Base-by-base conservation (phyloP, 768 basidiomycete genomes). In the Piloderma croceum region DNA sequence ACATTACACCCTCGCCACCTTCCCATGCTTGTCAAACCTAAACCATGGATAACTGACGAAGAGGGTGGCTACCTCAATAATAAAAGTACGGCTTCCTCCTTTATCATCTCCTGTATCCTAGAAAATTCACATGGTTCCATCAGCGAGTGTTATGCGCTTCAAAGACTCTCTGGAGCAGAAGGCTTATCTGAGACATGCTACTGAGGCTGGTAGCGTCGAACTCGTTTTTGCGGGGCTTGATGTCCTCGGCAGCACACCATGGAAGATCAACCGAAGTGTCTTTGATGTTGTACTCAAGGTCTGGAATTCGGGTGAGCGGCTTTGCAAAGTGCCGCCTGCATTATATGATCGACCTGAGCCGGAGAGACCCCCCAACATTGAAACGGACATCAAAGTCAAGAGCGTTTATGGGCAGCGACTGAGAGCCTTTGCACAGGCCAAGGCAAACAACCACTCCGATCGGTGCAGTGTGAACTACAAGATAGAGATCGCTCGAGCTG, bases 381-480 rank as follows among this genome's bases (percentile, higher is more conserved):
- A 73, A 23, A 64, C 64, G 7, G 66, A 90, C 68, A 67, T 72
- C 59, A 63, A 74, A 57, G 67, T 72, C 40, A 61, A 77, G 66
- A 58, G 74, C 50, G 50, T 77, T 12, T 83, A 79, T 53, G 52
- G 80, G 12, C 64, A 68, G 41, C 68, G 77, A 18, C 65, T 82
- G 48, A 81, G 76, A 56, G 49, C 56, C 21, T 77, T 76, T 55
- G 56, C 67, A 7, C 73, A 82, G 44, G 59, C 53, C 17, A 87
- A 81, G 61, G 81, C 83, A 15, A 83, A 79, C 54, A 90, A 89
- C 49, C 93, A 96, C 59, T 89, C 88, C 3, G 89, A 92, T 32
- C 72, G 94, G 31, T 98, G 94, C 59, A 87, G 73, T 54, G 81
- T 92, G 34, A 98, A 97, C 59, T 97, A 97, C 62, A 94, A 92